These are phyloP conservation scores for Inga oerstediana DNA, from an alignment of 306 rosid genomes.

Conservation along the genomic window DNA sequence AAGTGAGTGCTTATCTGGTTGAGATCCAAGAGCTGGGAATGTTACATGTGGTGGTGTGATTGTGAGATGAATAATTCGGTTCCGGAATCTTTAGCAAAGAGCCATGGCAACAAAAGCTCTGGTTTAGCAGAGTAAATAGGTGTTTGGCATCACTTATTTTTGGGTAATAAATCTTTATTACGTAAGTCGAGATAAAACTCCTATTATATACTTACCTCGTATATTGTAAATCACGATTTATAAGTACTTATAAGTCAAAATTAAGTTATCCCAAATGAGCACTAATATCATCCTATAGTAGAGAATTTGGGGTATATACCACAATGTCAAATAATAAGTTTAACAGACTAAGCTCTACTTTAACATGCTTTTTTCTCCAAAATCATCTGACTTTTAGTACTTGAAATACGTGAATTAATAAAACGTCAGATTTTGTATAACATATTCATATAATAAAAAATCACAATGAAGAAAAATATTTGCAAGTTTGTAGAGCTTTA, in stretches of 20 bases:
- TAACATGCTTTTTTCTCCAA: neutral
- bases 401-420: conserved; percentile 2
- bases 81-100: conserved; percentile 5
- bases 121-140: neutral
- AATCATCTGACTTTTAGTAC: neutral
- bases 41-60: no score
- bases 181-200: no score
- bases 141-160: no score
- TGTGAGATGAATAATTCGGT: no score
- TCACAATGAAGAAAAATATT: neutral
- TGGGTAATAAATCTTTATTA: no score
- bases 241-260: no score
- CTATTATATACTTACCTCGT: no score
- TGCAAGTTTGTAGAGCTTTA: neutral
- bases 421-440: neutral
- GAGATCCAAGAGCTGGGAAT: no score
- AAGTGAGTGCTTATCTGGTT: no score
- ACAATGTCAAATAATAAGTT: neutral
- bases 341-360: neutral
- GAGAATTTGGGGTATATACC: neutral
- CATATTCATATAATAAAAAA: neutral
- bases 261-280: no score
- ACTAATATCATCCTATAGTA: neutral
- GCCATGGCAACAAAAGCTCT: neutral
- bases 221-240: no score